Evolutionary conservation across 805 yeast genomes (phyloP).

Genomic region (Priceomyces melissophilus): DNA sequence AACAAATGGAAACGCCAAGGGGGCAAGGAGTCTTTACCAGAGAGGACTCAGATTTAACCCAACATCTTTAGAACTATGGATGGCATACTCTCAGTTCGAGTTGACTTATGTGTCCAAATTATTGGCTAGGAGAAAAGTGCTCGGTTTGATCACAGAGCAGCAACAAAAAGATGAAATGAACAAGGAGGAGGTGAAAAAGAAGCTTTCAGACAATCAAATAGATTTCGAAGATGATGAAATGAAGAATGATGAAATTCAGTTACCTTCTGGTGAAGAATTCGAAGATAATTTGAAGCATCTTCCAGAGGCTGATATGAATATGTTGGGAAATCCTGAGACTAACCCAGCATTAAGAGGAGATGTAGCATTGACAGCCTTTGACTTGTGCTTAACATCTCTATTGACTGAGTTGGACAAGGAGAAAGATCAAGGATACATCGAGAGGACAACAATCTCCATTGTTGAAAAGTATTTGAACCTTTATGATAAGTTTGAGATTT

Average conservation of each 20-base stretch:
- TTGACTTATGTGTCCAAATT: conserved; percentile 80
- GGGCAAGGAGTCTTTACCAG: conserved; percentile 84
- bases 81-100: conserved; percentile 84
- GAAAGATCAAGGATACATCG: conserved; percentile 22
- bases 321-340: conserved; percentile 81
- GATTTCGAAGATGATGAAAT: conserved; percentile 28
- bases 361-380: conserved; percentile 41
- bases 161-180: conserved; percentile 55
- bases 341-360: conserved; percentile 65
- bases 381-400: conserved; percentile 31
- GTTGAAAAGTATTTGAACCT: conserved; percentile 45
- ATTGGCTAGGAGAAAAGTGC: conserved; percentile 74
- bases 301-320: conserved; percentile 84
- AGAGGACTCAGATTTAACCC: conserved; percentile 81
- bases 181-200: conserved; percentile 23
- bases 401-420: conserved; percentile 22
- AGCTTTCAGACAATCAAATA: conserved; percentile 33
- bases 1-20: conserved; percentile 79
- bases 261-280: conserved; percentile 53
- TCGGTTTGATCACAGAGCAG: conserved; percentile 72
- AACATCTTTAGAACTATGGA: conserved; percentile 71
- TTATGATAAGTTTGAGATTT: conserved; percentile 65
- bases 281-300: conserved; percentile 64
- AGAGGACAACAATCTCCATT: conserved; percentile 39
- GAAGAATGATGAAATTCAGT: conserved; percentile 38